phyloP scores from a whole-genome alignment of 441 rosid species.

The Bruguiera hainesii region DNA sequence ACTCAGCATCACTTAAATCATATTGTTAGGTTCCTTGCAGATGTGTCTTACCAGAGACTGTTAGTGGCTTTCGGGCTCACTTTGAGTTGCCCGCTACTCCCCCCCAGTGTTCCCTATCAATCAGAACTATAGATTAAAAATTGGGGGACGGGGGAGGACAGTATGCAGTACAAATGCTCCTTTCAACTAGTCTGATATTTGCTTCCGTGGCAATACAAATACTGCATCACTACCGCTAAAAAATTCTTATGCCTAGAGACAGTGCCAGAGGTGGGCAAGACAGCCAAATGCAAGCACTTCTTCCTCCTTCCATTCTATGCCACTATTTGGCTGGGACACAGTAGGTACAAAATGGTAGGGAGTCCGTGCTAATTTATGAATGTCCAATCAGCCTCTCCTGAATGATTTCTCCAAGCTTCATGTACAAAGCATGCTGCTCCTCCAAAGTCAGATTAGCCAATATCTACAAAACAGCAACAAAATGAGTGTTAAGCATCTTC shows the following conservation, averaged over 20 bases:
- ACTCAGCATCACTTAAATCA: background rate
- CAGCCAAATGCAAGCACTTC: slow-evolving; percentile 25
- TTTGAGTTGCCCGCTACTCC: background rate
- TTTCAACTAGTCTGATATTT: background rate
- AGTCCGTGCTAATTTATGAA: slow-evolving; percentile 19
- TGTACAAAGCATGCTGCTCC: slow-evolving; percentile 48
- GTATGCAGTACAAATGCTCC: background rate
- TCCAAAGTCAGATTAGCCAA: too few relatives aligned
- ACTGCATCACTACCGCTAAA: slow-evolving; percentile 13
- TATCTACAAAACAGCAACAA: too few relatives aligned
- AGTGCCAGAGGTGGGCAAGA: slow-evolving; percentile 15
- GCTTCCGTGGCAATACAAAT: slow-evolving; percentile 29
- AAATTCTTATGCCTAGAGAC: slow-evolving; percentile 20
- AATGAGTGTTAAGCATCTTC: too few relatives aligned
- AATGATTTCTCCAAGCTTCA: slow-evolving; percentile 62
- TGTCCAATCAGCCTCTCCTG: slow-evolving; percentile 39
- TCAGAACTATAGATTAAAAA: background rate
- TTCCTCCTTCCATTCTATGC: slow-evolving; percentile 7
- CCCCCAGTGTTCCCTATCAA: background rate
- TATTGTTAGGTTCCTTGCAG: background rate
- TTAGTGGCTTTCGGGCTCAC: background rate
- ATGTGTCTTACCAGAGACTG: background rate
- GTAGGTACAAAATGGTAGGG: background rate
- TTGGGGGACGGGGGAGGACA: background rate
- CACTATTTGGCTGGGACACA: background rate